Base-by-base conservation (phyloP, 2,329 filamentous ascomycete genomes). In the Pestalotiopsis sp. region DNA sequence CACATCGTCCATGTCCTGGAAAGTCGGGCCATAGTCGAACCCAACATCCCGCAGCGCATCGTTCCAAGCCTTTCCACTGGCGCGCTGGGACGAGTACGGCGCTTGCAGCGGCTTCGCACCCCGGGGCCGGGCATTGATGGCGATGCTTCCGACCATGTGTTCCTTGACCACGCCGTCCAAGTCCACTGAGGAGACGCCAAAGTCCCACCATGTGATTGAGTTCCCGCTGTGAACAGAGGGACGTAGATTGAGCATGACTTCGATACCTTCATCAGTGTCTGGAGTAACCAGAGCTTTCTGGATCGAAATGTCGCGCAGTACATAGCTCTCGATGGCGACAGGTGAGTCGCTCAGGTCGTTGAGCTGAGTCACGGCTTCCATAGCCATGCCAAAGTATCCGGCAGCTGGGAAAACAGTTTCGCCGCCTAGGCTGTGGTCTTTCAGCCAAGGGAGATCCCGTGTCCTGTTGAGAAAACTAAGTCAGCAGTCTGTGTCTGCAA, bases 11-110 rank as follows among this genome's bases (percentile, higher is more conserved):
- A 81, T 77, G 39, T 73, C 73, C 67, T 79, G 78, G 72, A 84
- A 84, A 0, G 75, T 77, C 2, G 78, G 75, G 3, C 81, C 81
- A 68, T 81, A 84, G 49, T 77, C 68, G 64, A 83, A 80, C 1
- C 82, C 82, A 2, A 82, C 77, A 3, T 74, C 70, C 3, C 70
- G 68, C 3, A 83, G 73, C 3, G 77, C 74, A 1, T 79, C 70
- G 68, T 81, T 76, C 74, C 78, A 80, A 2, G 68, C 64, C 57
- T 76, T 77, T 3, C 73, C 74, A 3, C 70, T 70, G 2, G 74
- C 75, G 0, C 74, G 73, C 31, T 78, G 75, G n/a, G 71, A 68
- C 41, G 75, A 67, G 1, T 69, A 61, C 12, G 71, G 71, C 12
- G 69, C 68, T 25, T 25, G 68, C 9, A 56, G 66, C 4, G 68